phyloP scores from a whole-genome alignment of 495 filamentous ascomycete genomes.

The Acidiella bohemica region DNA sequence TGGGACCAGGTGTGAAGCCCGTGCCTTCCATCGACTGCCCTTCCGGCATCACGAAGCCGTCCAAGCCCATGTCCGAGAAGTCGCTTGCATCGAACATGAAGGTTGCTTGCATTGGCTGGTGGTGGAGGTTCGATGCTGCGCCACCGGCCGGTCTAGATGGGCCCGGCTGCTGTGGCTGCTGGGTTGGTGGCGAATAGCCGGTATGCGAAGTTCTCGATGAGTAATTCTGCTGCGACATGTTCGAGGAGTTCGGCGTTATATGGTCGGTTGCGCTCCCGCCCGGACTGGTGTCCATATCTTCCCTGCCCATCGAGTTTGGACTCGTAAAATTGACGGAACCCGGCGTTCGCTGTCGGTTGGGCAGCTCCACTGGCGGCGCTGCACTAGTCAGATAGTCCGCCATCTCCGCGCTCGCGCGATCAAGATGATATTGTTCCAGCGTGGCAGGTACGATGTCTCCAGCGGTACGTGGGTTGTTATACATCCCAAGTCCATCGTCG shows the following conservation, averaged over 20 bases:
- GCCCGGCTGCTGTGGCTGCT: neutral
- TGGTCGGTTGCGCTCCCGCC: slow-evolving; percentile 10
- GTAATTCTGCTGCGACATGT: slow-evolving; percentile 2
- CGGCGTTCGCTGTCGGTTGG: slow-evolving; percentile 12
- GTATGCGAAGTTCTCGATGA: slow-evolving; percentile 12
- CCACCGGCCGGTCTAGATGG: no score
- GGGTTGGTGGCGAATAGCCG: slow-evolving; percentile 11
- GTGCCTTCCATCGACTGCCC: no score
- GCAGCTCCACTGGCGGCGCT: slow-evolving; percentile 8
- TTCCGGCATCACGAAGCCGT: slow-evolving; percentile 6
- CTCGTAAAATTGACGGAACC: slow-evolving; percentile 9
- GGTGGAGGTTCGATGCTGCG: no score
- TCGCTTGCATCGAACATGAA: slow-evolving; percentile 4
- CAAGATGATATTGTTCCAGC: neutral
- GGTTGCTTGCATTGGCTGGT: no score
- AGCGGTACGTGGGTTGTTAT: neutral
- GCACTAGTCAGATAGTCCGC: slow-evolving; percentile 1
- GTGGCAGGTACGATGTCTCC: neutral
- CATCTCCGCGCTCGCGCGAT: slow-evolving; percentile 6
- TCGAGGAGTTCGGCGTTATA: slow-evolving; percentile 7
- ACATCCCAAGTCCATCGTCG: slow-evolving; percentile 3
- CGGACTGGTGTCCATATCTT: slow-evolving; percentile 15
- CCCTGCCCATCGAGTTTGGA: slow-evolving; percentile 3
- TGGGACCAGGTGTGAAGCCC: slow-evolving; percentile 6
- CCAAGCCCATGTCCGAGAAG: no score